Percentiles rank a stretch among this genome's conserved stretches.
Evolutionary conservation across 495 filamentous ascomycete species (phyloP).

Genomic region (Astrocystis sublimbata): DNA sequence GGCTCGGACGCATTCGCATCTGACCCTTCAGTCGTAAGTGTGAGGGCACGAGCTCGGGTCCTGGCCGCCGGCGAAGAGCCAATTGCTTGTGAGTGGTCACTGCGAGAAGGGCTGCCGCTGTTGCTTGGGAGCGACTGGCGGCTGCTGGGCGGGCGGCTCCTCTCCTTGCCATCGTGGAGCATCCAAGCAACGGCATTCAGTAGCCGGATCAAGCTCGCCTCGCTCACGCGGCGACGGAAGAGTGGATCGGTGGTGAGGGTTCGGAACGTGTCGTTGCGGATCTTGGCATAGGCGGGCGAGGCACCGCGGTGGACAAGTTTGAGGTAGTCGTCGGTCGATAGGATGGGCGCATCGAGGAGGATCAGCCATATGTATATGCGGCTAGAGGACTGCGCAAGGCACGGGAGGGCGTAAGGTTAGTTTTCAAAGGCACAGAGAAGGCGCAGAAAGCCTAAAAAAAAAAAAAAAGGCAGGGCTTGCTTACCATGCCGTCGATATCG

Average conservation of each 20-base stretch:
- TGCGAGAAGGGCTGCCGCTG: conserved; percentile 34
- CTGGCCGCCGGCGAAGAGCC: conserved; percentile 51
- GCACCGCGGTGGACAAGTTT: conserved; percentile 87
- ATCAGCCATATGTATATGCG: conserved; percentile 96
- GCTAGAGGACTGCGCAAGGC: conserved; percentile 69
- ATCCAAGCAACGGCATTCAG: conserved; percentile 97
- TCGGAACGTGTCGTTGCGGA: conserved; percentile 96
- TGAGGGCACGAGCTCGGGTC: conserved; percentile 51
- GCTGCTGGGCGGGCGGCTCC: conserved; percentile 36
- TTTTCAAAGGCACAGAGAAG: no score
- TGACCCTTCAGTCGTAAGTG: conserved; percentile 60
- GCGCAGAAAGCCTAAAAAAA: no score
- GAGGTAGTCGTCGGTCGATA: conserved; percentile 85
- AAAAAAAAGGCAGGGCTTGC: no score
- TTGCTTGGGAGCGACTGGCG: conserved; percentile 39
- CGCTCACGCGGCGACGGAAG: conserved; percentile 91
- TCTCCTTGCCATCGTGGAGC: conserved; percentile 72
- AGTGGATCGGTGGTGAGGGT: conserved; percentile 93
- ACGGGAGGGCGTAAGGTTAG: conserved; percentile 18
- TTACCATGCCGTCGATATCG: conserved; percentile 88
- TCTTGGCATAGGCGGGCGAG: conserved; percentile 93
- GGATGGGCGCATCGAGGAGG: conserved; percentile 78
- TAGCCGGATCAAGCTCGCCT: conserved; percentile 90
- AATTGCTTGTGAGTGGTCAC: conserved; percentile 38
- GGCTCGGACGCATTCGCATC: conserved; percentile 57